A percentile compares a stretch with the other conserved stretches of the same genome.
Evolutionary conservation across 352 stramenopile genomes (phyloP).

Genomic region (Pythium graminicola): DNA sequence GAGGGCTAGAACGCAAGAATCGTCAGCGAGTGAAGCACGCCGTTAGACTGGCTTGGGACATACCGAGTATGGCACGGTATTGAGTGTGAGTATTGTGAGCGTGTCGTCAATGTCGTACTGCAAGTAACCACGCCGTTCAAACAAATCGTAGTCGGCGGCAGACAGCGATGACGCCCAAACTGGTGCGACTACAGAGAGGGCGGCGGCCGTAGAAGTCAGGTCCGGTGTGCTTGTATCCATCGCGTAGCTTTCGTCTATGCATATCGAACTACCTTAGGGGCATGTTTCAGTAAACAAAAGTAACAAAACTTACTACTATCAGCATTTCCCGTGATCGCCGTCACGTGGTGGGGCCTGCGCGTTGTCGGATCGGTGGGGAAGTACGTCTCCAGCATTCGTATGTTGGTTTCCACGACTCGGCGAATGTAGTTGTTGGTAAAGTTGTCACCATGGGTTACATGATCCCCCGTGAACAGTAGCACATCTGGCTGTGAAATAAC

Average conservation of each 20-base stretch:
- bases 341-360: slow-evolving; percentile 35
- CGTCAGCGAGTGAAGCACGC: background rate
- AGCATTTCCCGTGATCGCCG: slow-evolving; percentile 75
- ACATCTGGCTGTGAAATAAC: slow-evolving; percentile 54
- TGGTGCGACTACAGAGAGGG: slow-evolving; percentile 44
- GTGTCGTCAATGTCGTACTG: slow-evolving; percentile 58
- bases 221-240: slow-evolving; percentile 68
- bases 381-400: slow-evolving; percentile 62
- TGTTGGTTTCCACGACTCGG: slow-evolving; percentile 55
- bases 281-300: background rate
- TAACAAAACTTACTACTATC: slow-evolving; percentile 42
- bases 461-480: slow-evolving; percentile 79
- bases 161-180: slow-evolving; percentile 54
- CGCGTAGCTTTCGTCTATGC: slow-evolving; percentile 55
- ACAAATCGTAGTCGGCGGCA: slow-evolving; percentile 38
- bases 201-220: slow-evolving; percentile 38
- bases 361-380: slow-evolving; percentile 30
- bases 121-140: slow-evolving; percentile 57
- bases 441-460: slow-evolving; percentile 46
- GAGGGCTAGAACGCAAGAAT: slow-evolving; percentile 33
- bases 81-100: slow-evolving; percentile 63
- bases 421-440: slow-evolving; percentile 60
- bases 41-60: background rate
- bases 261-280: too few species aligned
- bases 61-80: slow-evolving; percentile 79